phyloP scores from a whole-genome alignment of 129 eudicot species.

The Lonicera japonica region DNA sequence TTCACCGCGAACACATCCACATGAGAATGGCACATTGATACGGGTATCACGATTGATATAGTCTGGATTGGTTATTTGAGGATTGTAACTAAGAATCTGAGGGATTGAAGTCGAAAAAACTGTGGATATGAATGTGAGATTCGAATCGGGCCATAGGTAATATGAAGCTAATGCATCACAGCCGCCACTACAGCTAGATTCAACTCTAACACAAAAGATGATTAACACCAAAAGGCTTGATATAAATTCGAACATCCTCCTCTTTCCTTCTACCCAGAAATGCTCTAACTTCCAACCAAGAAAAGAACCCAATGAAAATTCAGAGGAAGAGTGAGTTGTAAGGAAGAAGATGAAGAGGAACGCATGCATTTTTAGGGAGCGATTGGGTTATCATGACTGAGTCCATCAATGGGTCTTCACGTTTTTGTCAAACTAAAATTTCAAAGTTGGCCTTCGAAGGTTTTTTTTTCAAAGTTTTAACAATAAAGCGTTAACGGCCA shows the following conservation, averaged over 20 bases:
- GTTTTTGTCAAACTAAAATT: no score
- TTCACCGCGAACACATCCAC: slow-evolving; percentile 34
- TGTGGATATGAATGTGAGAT: slow-evolving; percentile 36
- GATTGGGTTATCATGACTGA: no score
- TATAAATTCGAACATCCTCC: not conserved
- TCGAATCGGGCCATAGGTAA: slow-evolving; percentile 21
- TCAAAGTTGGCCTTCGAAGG: no score
- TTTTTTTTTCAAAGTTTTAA: no score
- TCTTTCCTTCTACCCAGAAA: slow-evolving; percentile 2
- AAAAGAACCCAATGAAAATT: no score
- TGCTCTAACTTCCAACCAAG: no score
- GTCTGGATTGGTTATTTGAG: slow-evolving; percentile 41
- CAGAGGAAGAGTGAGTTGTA: no score
- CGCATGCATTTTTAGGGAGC: no score
- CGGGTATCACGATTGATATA: slow-evolving; percentile 19
- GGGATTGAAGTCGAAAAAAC: slow-evolving; percentile 24
- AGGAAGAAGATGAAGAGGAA: no score
- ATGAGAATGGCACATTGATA: slow-evolving; percentile 51
- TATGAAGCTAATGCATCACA: slow-evolving; percentile 55
- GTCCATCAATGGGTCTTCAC: no score
- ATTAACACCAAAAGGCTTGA: slow-evolving; percentile 11
- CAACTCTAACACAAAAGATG: slow-evolving; percentile 13
- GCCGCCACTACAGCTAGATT: slow-evolving; percentile 31
- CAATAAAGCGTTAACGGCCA: no score
- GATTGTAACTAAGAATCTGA: slow-evolving; percentile 42